Base-by-base conservation (phyloP, 352 stramenopile species). In the Pythium biforme region DNA sequence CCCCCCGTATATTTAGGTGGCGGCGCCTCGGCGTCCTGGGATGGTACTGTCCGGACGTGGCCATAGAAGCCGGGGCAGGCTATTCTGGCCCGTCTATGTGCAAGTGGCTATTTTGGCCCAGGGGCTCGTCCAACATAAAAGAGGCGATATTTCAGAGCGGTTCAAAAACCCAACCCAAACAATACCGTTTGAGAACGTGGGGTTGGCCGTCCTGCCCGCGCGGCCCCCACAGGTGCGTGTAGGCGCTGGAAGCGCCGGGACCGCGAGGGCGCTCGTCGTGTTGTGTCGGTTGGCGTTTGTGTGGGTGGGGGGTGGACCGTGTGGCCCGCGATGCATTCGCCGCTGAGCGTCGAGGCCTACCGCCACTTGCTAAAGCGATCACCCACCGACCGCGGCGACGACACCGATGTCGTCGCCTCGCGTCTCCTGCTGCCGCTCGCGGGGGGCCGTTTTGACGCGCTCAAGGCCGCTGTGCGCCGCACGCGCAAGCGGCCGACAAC, bases 381-480 rank as follows among this genome's bases (percentile, higher is more conserved):
- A 5, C 34, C 41, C 5, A 22, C 27, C 6, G 57, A 71, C 14
- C 69, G 68, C 31, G 66, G 73, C 27, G 72, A 82, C 61, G 55
- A 73, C 52, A 68, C 54, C 31, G 52, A 66, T 22, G 47, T 48
- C 17, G 20, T 52, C 3, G n/a, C 47, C 11, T 5, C 37, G 14
- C 25, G 31, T 14, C 6, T 8, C 0, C 22, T 48, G 15, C 7
- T 10, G 20, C 17, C 17, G 25, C 9, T 25, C n/a, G 23, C 34
- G 1, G 2, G 14, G 2, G 41, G 51, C 25, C 50, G 55, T 11
- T 65, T 65, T 29, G 48, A 60, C 27, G 34, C 50, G 23, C 51
- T 70, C 48, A 70, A 70, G 49, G 49, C 40, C 4, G 50, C 25
- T 14, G 22, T 61, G 4, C 56, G 55, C 10, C 64, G 50, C 22